Base-by-base conservation (phyloP, 805 yeast genomes). In the Metschnikowia orientalis region DNA sequence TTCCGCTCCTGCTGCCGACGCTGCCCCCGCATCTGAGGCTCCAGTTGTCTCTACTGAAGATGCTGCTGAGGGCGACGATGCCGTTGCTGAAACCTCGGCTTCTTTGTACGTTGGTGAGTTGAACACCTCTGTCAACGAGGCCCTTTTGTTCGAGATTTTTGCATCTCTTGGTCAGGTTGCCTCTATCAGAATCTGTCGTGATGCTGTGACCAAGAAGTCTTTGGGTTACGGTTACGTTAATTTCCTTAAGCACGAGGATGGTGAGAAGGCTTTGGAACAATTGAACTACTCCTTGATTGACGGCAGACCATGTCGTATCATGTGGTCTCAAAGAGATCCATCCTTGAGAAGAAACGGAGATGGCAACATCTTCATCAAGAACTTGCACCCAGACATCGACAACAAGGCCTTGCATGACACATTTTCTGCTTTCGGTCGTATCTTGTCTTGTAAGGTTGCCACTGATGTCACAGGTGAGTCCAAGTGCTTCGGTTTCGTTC, bases 251-350 rank as follows among this genome's bases (percentile, higher is more conserved):
- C 68, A 75, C 50, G 84, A 75, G 45, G 97, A 92, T 58, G 97
- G 95, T 59, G 88, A 81, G 70, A 80, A 75, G 58, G 98, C 98
- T 44, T 73, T 92, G 62, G 95, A 88, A 61, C 92, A 87, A 68
- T 78, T 92, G 68, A 92, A 90, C 86, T 92, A 92, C 75, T 69
- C 88, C 40, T 79, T 79, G 56, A 80, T 92, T 70, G 89, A 89
- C 67, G 97, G 96, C 58, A 86, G 82, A 58, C 88, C 96, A 56
- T 88, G 97, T 72, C 87, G 98, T 69, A 90, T 92, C 73, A 92
- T 92, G 97, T 88, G 97, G 97, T 88, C 97, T 50, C 97, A 92
- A 75, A 87, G 97, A 71, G 97, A 92, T 64, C 97, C 98, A 47
- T 76, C 95, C 43, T 65, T 80, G 56, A 85, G 98, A 77, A 86